Base-by-base conservation (phyloP, 2,329 filamentous ascomycete genomes). In the Pseudogymnoascus pannorum region DNA sequence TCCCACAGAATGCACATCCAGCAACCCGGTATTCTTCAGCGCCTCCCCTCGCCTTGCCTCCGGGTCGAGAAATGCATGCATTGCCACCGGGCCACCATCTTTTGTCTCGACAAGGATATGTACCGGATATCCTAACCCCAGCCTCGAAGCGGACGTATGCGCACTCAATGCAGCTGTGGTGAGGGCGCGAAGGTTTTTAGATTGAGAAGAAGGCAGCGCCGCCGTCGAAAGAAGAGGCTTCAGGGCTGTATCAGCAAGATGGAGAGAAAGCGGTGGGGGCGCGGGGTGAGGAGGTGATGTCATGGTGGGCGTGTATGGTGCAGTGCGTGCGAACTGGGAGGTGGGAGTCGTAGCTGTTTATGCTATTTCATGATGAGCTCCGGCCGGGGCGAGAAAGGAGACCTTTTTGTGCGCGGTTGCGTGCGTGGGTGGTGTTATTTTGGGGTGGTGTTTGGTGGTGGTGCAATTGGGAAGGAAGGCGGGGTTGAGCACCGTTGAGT, bases 51-150 rank as follows among this genome's bases (percentile, higher is more conserved):
- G 38, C 9, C 54, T 58, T 8, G 57, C 65, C 9, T 60, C 63
- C 18, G 68, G 75, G 61, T 78, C 76, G 63, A 82, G 70, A 67
- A 77, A 82, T 22, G 77, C 79, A 64, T 79, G 72, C 3, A 76
- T 64, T 4, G 76, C 60, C 4, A 76, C 61, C 5, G 75, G 72
- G 0, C 75, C 75, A 3, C 66, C 63, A 57, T 66, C 67, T 0
- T 73, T 74, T 69, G 82, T 81, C 69, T 86, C 83, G 69, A 86
- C 78, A 71, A 86, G 80, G 64, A 86, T 77, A 70, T 83, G 80
- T 68, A 81, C 76, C 2, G 82, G 80, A 5, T 70, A 68, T 65
- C 83, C 83, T 44, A 84, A 76, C 54, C 77, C 78, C 5, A 85
- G 75, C 58, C 82, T 79, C 33, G 74, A 73, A 4, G 81, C 79